Conservation (phyloP, 176 grass and related monocot species). For the Urochloa ruziziensis region DNA sequence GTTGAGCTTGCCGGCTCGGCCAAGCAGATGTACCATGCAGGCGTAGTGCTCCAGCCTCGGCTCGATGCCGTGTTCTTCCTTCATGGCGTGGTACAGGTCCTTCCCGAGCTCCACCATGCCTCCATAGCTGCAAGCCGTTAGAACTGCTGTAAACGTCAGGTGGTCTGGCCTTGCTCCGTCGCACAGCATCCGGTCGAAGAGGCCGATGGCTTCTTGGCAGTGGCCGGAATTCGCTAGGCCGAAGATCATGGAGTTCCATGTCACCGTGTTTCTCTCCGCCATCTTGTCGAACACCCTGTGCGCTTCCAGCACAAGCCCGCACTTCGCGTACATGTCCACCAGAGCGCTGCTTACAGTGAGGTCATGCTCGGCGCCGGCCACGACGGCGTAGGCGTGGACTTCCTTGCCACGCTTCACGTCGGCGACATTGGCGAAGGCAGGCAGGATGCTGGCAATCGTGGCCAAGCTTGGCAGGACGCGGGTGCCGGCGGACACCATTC, state of each 20-base stretch:
- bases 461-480: slow-evolving; percentile 40
- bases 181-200: slow-evolving; percentile 43
- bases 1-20: slow-evolving; percentile 46
- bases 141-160: slow-evolving; percentile 60
- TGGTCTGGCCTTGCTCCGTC: slow-evolving; percentile 35
- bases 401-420: slow-evolving; percentile 64
- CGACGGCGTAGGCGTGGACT: slow-evolving; percentile 50
- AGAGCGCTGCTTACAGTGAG: slow-evolving; percentile 54
- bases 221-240: slow-evolving; percentile 58
- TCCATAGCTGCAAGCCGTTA: slow-evolving; percentile 57
- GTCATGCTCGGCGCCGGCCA: slow-evolving; percentile 32
- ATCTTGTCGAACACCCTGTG: slow-evolving; percentile 46
- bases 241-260: slow-evolving; percentile 82
- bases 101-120: slow-evolving; percentile 57
- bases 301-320: slow-evolving; percentile 46
- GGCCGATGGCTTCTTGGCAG: slow-evolving; percentile 45
- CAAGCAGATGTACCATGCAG: slow-evolving; percentile 66
- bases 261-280: slow-evolving; percentile 43
- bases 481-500: slow-evolving; percentile 39
- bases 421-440: slow-evolving; percentile 50
- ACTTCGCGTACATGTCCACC: slow-evolving; percentile 69
- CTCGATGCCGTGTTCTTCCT: slow-evolving; percentile 29
- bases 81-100: slow-evolving; percentile 46
- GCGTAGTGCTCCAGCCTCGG: slow-evolving; percentile 72
- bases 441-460: slow-evolving; percentile 56